Percentiles rank a stretch among this genome's conserved stretches.
These are phyloP conservation scores for Hypoxylon sp. DNA, from an alignment of 2,329 filamentous ascomycete genomes.

Conservation along the genomic window DNA sequence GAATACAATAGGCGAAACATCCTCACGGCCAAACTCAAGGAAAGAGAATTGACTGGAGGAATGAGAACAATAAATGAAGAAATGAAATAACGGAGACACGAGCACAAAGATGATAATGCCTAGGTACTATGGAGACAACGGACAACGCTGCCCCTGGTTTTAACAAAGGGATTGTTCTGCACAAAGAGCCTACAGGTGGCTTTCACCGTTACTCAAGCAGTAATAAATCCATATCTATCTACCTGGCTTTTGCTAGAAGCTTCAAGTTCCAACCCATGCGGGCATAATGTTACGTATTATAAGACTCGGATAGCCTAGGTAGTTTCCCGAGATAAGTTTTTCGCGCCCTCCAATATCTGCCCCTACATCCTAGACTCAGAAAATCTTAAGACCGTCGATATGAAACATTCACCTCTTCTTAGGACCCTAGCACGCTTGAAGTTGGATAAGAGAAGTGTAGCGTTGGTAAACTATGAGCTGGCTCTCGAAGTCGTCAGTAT, in stretches of 20 bases:
- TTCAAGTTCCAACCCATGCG: neutral
- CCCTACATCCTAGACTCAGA: neutral
- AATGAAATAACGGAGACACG: neutral
- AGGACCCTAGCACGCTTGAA: conserved; percentile 32
- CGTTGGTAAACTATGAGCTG: conserved; percentile 39
- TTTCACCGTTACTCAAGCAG: neutral
- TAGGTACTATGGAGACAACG: neutral
- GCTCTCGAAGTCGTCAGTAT: conserved; percentile 30
- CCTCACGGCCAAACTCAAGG: neutral
- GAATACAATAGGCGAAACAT: neutral
- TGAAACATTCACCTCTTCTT: conserved; percentile 40
- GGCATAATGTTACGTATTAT: neutral
- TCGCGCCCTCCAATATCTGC: neutral
- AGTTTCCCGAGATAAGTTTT: neutral
- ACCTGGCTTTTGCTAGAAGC: neutral
- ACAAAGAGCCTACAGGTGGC: neutral
- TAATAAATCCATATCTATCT: neutral
- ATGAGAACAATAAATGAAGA: conserved; percentile 1
- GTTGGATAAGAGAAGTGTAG: conserved; percentile 28
- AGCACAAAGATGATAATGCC: conserved; percentile 1
- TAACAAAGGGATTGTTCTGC: conserved; percentile 13
- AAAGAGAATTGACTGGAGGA: neutral
- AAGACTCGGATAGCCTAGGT: neutral
- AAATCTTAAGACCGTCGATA: neutral
- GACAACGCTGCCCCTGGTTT: neutral